Evolutionary conservation across 164 flowering plant species (phyloP).

Genomic region (Vitis cinerea): DNA sequence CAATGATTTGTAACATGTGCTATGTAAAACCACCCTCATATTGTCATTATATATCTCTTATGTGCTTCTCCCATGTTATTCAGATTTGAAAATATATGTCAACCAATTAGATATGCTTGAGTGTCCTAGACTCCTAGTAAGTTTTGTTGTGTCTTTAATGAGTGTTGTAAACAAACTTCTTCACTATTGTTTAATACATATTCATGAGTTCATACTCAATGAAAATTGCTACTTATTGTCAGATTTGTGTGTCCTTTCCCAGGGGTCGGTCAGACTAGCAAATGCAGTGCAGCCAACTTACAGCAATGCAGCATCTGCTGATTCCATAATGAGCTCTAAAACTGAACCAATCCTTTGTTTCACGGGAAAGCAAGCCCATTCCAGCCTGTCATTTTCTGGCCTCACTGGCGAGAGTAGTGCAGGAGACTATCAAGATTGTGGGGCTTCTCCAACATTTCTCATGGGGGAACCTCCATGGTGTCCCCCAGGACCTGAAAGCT

Average conservation of each 20-base stretch:
- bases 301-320: constrained; percentile 84
- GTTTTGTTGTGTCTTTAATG: too few relatives aligned
- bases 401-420: constrained; percentile 58
- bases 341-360: constrained; percentile 63
- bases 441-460: constrained; percentile 58
- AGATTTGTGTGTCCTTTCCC: constrained; percentile 8
- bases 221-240: background rate
- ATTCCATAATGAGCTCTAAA: constrained; percentile 69
- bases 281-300: constrained; percentile 64
- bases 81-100: too few relatives aligned
- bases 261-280: constrained; percentile 49
- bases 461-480: constrained; percentile 83
- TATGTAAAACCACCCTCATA: too few relatives aligned
- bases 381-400: constrained; percentile 72
- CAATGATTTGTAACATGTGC: too few relatives aligned
- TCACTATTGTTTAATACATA: too few relatives aligned
- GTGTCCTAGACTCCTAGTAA: too few relatives aligned
- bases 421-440: constrained; percentile 79
- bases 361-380: constrained; percentile 44
- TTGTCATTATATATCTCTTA: too few relatives aligned
- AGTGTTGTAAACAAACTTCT: too few relatives aligned
- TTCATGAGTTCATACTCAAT: background rate
- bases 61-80: too few relatives aligned
- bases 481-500: constrained; percentile 52
- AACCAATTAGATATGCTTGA: too few relatives aligned